A percentile compares a stretch with the other conserved stretches of the same genome.
These are phyloP conservation scores for Beauveria scarabaeidicola DNA, from an alignment of 2,329 filamentous ascomycete genomes.

Conservation along the genomic window DNA sequence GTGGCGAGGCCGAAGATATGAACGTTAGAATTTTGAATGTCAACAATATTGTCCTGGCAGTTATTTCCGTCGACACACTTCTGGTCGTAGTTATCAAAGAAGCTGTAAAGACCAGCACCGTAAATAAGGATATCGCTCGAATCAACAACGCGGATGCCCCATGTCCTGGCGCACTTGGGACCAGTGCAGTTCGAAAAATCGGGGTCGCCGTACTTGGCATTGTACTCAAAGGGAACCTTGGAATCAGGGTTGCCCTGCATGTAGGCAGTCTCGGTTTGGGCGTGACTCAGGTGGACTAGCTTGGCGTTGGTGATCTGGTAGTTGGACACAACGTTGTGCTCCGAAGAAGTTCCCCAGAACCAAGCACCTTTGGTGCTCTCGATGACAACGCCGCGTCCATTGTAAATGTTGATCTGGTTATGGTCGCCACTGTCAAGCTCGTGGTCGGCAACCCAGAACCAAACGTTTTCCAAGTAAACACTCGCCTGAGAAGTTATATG, in stretches of 20 bases:
- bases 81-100: conserved; percentile 76
- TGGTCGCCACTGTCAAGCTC: conserved; percentile 69
- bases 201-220: conserved; percentile 55
- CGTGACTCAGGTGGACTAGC: conserved; percentile 72
- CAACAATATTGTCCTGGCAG: conserved; percentile 73
- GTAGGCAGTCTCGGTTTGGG: conserved; percentile 87
- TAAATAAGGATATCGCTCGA: conserved; percentile 61
- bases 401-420: conserved; percentile 79
- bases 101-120: conserved; percentile 69
- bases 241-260: conserved; percentile 78
- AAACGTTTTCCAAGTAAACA: conserved; percentile 79
- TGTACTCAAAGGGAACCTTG: conserved; percentile 53
- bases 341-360: conserved; percentile 69
- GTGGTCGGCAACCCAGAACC: conserved; percentile 88
- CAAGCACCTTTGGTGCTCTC: conserved; percentile 68
- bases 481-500: conserved; percentile 55
- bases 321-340: conserved; percentile 65
- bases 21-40: conserved; percentile 58
- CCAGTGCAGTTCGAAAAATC: conserved; percentile 53
- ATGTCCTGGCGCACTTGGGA: conserved; percentile 60
- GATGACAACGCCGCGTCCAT: conserved; percentile 73
- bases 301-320: conserved; percentile 73
- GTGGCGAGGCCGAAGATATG: conserved; percentile 63
- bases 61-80: conserved; percentile 56
- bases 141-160: conserved; percentile 64